Base-by-base conservation (phyloP, 148 eudicot species). In the Camellia granthamiana region DNA sequence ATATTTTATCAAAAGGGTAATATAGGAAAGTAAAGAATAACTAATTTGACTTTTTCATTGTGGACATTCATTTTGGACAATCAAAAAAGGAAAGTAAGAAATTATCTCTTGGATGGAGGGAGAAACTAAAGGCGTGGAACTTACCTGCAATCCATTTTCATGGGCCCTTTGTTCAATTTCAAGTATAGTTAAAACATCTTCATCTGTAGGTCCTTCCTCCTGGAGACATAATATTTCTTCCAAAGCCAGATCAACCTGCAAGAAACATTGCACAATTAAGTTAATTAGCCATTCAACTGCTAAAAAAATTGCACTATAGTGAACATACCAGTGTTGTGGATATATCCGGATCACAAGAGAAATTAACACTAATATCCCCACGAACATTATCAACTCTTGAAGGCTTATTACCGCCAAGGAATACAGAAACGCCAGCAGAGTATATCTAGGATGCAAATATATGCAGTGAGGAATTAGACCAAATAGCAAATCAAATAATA, bases 161-260 rank as follows among this genome's bases (percentile, higher is more conserved):
- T 94, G 92, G 72, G 90, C 87, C 74, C 98, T 91, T 85, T 91
- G 98, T 77, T 94, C 98, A 78, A 94, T 92, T 85, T 94, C 98
- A 83, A 94, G 95, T 54, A 94, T 81, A 78, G 93, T 71, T 58
- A 83, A 90, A 46, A 92, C 88, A 88, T 94, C 98, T 77, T 89
- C 88, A 84, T 87, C 87, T 54, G 91, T 85, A 72, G 98, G 97
- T 63, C 98, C 97, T 83, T 94, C 97, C 78, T 86, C 87, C 64
- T 94, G 98, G 84, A 92, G 90, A 79, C 87, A 88, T 78, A 83
- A 77, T 76, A 91, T 86, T 84, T 92, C 98, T 80, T 94, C 92
- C 82, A 94, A 79, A 74, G 93, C 97, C 83, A 94, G 75, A 83
- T 88, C 96, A 66, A 91, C 98, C 97, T 94, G 85, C 78, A 75